phyloP scores from a whole-genome alignment of 2,329 filamentous ascomycete genomes.

The Colletotrichum plurivorum region DNA sequence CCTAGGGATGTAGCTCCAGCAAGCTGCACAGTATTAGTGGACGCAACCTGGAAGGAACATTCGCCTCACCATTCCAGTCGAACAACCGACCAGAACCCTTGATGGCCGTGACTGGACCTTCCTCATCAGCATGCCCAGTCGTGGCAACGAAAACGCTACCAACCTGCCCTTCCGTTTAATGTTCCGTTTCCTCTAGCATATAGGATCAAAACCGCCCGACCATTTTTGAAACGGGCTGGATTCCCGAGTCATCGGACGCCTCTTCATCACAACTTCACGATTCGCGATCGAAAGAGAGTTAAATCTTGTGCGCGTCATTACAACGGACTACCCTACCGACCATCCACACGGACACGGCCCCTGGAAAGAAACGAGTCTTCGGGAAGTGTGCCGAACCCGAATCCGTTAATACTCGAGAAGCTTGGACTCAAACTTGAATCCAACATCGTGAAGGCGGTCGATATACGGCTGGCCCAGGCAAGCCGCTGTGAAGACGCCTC shows the following conservation, averaged over 20 bases:
- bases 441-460: conserved; percentile 71
- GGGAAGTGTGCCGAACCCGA: neutral
- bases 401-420: conserved; percentile 51
- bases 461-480: conserved; percentile 78
- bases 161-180: neutral
- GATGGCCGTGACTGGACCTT: no score
- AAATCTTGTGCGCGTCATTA: conserved; percentile 18
- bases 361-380: neutral
- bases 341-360: neutral
- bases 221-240: neutral
- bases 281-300: conserved; percentile 12
- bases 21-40: no score
- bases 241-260: conserved; percentile 2
- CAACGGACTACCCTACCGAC: neutral
- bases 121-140: no score
- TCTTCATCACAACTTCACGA: conserved; percentile 4
- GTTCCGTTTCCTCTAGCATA: neutral
- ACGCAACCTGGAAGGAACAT: no score
- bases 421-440: conserved; percentile 74
- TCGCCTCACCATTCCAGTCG: no score
- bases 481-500: conserved; percentile 80
- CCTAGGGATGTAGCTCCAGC: no score
- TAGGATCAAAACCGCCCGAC: neutral
- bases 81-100: no score
- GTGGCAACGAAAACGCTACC: no score